Evolutionary conservation across 345 rosid genomes (phyloP).

Genomic region (Dovyalis caffra): DNA sequence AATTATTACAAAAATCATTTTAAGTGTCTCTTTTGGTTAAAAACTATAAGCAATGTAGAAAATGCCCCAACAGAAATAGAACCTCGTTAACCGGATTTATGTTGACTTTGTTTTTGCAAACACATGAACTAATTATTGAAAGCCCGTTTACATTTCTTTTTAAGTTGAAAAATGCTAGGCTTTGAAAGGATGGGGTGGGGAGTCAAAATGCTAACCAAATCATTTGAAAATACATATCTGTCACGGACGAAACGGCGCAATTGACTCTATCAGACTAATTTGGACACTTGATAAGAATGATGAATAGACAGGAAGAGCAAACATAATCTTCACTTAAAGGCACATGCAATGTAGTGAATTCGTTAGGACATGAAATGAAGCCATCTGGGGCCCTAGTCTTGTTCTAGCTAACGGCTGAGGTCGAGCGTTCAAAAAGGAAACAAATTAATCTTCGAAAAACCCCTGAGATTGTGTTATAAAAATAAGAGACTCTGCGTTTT

Average conservation of each 20-base stretch:
- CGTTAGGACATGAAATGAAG: neutral
- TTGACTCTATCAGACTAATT: slow-evolving; percentile 16
- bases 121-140: neutral
- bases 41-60: too few relatives aligned
- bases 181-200: neutral
- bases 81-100: too few relatives aligned
- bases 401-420: neutral
- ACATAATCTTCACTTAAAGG: slow-evolving; percentile 6
- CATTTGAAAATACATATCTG: slow-evolving; percentile 3
- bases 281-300: neutral
- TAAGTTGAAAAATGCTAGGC: neutral
- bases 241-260: slow-evolving; percentile 26
- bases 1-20: neutral
- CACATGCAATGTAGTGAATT: neutral
- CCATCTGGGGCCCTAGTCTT: neutral
- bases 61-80: too few relatives aligned
- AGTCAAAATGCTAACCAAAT: neutral
- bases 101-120: neutral
- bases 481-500: neutral
- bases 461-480: neutral
- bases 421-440: neutral
- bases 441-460: neutral
- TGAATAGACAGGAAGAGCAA: neutral
- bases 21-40: too few relatives aligned
- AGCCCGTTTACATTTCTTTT: neutral